Evolutionary conservation across 305 asterid genomes (phyloP).

Genomic region (Vinca major): DNA sequence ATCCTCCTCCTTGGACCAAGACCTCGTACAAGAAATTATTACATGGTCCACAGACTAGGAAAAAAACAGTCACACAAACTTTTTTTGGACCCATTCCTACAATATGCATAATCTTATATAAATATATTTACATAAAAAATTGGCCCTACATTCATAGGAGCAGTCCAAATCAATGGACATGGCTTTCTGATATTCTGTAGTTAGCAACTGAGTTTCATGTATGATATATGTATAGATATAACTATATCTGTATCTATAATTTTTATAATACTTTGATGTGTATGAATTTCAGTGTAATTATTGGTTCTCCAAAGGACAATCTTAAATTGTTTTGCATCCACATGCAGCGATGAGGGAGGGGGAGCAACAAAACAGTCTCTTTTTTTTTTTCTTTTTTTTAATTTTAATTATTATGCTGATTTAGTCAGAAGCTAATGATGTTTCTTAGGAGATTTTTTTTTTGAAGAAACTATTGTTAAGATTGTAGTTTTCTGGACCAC

Average conservation of each 20-base stretch:
- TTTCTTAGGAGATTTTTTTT: background rate
- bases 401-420: background rate
- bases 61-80: background rate
- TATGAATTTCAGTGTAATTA: background rate
- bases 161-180: slow-evolving; percentile 8
- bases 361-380: too few relatives aligned
- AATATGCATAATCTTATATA: background rate
- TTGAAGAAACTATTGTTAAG: background rate
- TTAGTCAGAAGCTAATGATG: background rate
- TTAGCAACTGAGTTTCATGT: background rate
- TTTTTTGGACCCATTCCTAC: background rate
- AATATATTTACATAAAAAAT: background rate
- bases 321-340: background rate
- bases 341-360: background rate
- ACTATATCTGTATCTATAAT: too few relatives aligned
- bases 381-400: background rate
- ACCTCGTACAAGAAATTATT: slow-evolving; percentile 13
- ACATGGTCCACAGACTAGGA: slow-evolving; percentile 10
- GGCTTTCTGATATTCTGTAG: slow-evolving; percentile 1
- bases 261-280: background rate
- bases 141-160: slow-evolving; percentile 11
- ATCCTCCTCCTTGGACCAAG: background rate
- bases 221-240: background rate
- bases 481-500: background rate
- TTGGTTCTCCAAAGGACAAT: background rate